Conservation (phyloP, 805 yeast species). For the Limtongia smithiae region DNA sequence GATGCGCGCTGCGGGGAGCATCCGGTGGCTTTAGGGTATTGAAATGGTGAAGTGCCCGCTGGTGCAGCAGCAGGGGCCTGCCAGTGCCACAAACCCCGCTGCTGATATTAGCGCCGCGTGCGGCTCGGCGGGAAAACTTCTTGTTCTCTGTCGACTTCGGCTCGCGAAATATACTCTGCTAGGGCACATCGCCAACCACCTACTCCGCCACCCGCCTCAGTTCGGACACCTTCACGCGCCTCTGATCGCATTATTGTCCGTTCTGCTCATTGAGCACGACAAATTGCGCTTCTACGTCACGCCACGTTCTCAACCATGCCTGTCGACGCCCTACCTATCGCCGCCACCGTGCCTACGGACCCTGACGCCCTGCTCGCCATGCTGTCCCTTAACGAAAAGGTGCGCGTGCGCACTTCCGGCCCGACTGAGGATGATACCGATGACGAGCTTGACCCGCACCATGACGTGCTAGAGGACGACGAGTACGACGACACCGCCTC, state of each 20-base stretch:
- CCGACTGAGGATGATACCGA: constrained; percentile 17
- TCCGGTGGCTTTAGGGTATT: too few species aligned
- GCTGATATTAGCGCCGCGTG: too few species aligned
- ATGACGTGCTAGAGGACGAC: constrained; percentile 1
- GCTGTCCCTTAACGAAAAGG: constrained; percentile 15
- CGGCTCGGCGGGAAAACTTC: background rate
- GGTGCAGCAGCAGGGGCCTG: background rate
- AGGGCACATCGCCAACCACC: too few species aligned
- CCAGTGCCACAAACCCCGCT: background rate
- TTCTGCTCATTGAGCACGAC: too few species aligned
- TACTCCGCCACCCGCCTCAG: too few species aligned
- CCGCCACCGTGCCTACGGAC: constrained; percentile 4
- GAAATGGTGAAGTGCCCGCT: too few species aligned
- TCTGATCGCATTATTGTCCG: too few species aligned
- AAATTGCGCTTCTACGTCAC: too few species aligned
- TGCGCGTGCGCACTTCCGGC: constrained; percentile 12
- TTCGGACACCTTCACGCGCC: too few species aligned
- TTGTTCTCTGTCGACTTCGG: background rate
- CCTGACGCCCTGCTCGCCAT: constrained; percentile 18
- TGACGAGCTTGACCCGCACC: constrained; percentile 21
- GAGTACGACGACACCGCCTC: constrained; percentile 13
- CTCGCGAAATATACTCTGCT: too few species aligned
- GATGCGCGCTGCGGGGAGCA: too few species aligned
- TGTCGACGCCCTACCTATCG: constrained; percentile 1
- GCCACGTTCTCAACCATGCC: constrained; percentile 17